These are phyloP conservation scores for Puccinia horiana DNA, from an alignment of 1,284 basidiomycete species.

Conservation along the genomic window DNA sequence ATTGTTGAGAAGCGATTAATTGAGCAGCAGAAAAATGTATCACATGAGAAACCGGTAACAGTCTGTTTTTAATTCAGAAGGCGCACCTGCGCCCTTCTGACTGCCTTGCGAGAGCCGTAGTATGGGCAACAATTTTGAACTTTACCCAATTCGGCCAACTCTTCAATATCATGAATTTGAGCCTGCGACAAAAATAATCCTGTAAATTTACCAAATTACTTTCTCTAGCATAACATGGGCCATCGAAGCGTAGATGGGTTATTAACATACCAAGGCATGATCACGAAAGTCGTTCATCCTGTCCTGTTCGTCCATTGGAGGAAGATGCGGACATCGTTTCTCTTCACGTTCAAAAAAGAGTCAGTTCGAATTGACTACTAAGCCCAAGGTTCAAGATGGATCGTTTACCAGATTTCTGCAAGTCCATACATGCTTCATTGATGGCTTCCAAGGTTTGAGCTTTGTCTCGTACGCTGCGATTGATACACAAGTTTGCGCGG, in stretches of 20 bases:
- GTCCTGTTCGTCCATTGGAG: slow-evolving; percentile 70
- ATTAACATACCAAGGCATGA: slow-evolving; percentile 69
- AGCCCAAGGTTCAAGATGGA: not conserved
- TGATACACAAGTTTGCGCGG: slow-evolving; percentile 91
- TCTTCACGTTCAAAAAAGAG: slow-evolving; percentile 61
- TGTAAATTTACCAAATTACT: not conserved
- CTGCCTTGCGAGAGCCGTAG: slow-evolving; percentile 82
- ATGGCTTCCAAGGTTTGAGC: slow-evolving; percentile 68
- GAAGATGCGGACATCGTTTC: slow-evolving; percentile 76
- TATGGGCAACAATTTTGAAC: slow-evolving; percentile 79
- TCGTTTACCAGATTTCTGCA: slow-evolving; percentile 69
- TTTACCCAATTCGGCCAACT: slow-evolving; percentile 75
- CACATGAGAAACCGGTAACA: not conserved
- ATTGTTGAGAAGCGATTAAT: slow-evolving; percentile 8
- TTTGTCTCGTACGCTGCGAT: slow-evolving; percentile 70
- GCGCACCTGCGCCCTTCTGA: slow-evolving; percentile 80
- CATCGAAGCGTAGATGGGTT: not conserved
- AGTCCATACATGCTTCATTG: slow-evolving; percentile 86
- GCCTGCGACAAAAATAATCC: slow-evolving; percentile 63
- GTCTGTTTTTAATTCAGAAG: slow-evolving; percentile 47
- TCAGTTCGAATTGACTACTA: slow-evolving; percentile 17
- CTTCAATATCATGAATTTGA: slow-evolving; percentile 88
- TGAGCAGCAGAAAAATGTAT: not conserved
- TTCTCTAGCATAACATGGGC: not conserved
- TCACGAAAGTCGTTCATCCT: slow-evolving; percentile 83